Conservation (phyloP, 768 basidiomycete genomes). For the Lactarius trivialis region DNA sequence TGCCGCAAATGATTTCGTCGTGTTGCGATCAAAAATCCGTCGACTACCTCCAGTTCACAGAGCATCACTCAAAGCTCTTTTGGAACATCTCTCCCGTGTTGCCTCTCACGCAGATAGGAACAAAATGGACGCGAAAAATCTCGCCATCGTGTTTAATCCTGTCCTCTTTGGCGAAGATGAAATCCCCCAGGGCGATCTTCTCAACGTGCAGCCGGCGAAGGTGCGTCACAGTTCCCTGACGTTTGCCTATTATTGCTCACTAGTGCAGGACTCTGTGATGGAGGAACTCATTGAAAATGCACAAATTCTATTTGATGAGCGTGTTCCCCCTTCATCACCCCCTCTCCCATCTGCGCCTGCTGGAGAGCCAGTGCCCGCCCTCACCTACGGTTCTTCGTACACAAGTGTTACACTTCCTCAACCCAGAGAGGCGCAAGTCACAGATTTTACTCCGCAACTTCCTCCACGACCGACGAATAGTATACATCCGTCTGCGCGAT, state of each 20-base stretch:
- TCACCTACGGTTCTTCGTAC: slow-evolving; percentile 64
- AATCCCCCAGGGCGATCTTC: slow-evolving; percentile 70
- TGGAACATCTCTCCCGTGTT: slow-evolving; percentile 80
- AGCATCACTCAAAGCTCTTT: slow-evolving; percentile 68
- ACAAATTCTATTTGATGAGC: slow-evolving; percentile 60
- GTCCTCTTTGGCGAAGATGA: slow-evolving; percentile 93
- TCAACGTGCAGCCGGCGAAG: slow-evolving; percentile 71
- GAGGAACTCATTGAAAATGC: slow-evolving; percentile 79
- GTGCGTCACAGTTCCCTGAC: slow-evolving; percentile 32
- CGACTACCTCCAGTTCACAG: slow-evolving; percentile 80
- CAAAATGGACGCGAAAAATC: slow-evolving; percentile 91
- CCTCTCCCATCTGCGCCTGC: slow-evolving; percentile 68
- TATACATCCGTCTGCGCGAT: slow-evolving; percentile 70
- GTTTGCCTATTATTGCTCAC: slow-evolving; percentile 1
- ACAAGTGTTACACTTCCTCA: slow-evolving; percentile 50
- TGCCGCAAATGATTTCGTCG: slow-evolving; percentile 57
- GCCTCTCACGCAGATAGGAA: slow-evolving; percentile 62
- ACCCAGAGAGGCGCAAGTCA: slow-evolving; percentile 29
- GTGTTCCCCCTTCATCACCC: slow-evolving; percentile 40
- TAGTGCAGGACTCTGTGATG: slow-evolving; percentile 59
- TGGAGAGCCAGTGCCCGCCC: slow-evolving; percentile 51
- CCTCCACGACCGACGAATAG: slow-evolving; percentile 64
- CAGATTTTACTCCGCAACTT: slow-evolving; percentile 69
- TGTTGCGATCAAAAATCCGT: slow-evolving; percentile 83
- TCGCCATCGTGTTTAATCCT: slow-evolving; percentile 84